Base-by-base conservation (phyloP, 1,139 yeast genomes). In the Wickerhamiella pararugosa region DNA sequence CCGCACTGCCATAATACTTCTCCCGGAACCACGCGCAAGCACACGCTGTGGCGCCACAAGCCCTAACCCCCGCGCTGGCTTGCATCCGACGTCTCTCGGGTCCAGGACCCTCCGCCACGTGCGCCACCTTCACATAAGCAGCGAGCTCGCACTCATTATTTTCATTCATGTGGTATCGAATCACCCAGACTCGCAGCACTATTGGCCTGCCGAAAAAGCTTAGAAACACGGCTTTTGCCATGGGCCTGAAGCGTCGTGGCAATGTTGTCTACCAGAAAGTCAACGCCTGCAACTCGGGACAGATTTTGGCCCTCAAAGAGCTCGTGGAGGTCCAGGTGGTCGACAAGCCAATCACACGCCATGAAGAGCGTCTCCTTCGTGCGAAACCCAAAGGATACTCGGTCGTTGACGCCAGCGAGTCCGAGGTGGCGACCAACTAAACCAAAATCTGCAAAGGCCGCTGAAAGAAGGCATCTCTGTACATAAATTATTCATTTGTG, bases 281-380 rank as follows among this genome's bases (percentile, higher is more conserved):
- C 7, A 70, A 79, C 25, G 86, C 92, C 21, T 72, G 79, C 33
- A 73, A 80, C 45, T 96, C 97, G 5, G 94, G 94, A 58, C 78
- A 79, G 65, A 70, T 90, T 46, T 75, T 84, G 40, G 69, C 73
- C 47, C 83, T 90, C 43, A 90, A 90, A 61, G 97, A 90, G 60
- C 67, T 90, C 45, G 90, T 90, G n/a, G 73, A 73, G 45, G 92
- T 90, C 29, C 92, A 86, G 52, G 66, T 86, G 36, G 78, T 80
- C 6, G 76, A 76, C 37, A 63, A 67, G 32, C 47, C 53, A 11
- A 51, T 58, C 29, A 47, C 51, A 3, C 48, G 51, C 34, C 51
- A 52, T 31, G 54, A 56, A 43, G 59, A 70, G 47, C 50, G 59
- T 26, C 47, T 43, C 21, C 46, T 58, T 34, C 46, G 59, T 35